Conservation (phyloP, 2,329 filamentous ascomycete species). For the Aspergillus cejpii region DNA sequence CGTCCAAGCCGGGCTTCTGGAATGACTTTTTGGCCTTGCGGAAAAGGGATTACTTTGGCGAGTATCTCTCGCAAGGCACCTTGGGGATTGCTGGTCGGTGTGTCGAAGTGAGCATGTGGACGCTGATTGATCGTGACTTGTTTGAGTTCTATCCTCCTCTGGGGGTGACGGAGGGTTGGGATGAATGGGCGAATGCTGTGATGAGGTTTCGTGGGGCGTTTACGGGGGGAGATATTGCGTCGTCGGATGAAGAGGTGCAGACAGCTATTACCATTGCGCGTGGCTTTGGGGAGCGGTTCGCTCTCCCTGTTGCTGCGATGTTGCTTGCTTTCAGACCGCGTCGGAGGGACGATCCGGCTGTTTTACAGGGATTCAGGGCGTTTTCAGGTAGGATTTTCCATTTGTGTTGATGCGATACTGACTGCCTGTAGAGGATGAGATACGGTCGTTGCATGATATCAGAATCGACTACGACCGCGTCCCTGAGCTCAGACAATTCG, state of each 20-base stretch:
- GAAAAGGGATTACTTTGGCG: constrained; percentile 6
- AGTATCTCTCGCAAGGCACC: constrained; percentile 8
- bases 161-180: constrained; percentile 2
- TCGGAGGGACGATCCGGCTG: neutral
- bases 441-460: neutral
- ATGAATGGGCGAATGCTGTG: constrained; percentile 4
- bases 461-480: neutral
- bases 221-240: neutral
- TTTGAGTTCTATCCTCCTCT: constrained; percentile 6
- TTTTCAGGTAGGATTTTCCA: neutral
- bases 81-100: constrained; percentile 3
- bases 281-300: constrained; percentile 5
- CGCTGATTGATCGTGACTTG: constrained; percentile 5
- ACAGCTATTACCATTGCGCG: constrained; percentile 2
- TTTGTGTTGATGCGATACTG: neutral
- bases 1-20: neutral
- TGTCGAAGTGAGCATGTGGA: constrained; percentile 2
- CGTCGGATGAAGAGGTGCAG: neutral
- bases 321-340: constrained; percentile 6
- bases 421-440: neutral
- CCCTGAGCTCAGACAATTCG: neutral
- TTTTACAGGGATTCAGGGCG: neutral
- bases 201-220: constrained; percentile 2
- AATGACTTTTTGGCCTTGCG: constrained; percentile 7
- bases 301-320: constrained; percentile 5